A percentile compares a stretch with the other conserved stretches of the same genome.
Conservation (phyloP, 108 stramenopile genomes). For the Cyclostephanos invisitatus region DNA sequence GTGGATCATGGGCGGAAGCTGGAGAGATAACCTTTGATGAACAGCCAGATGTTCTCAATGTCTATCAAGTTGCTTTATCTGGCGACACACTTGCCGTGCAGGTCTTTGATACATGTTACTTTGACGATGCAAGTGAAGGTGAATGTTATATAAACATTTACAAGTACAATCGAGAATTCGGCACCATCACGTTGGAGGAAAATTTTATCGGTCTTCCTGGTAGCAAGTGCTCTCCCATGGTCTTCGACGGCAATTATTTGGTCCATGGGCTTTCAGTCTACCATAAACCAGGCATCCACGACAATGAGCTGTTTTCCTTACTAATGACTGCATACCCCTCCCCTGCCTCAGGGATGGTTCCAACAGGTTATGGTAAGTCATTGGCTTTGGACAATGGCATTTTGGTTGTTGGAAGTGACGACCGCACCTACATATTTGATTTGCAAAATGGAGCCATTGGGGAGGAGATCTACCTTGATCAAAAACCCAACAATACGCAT, state of each 20-base stretch:
- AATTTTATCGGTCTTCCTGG: neutral
- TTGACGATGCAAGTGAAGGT: neutral
- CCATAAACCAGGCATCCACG: neutral
- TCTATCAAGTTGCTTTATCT: neutral
- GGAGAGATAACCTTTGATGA: slow-evolving; percentile 8
- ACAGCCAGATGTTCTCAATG: neutral
- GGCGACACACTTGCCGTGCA: slow-evolving; percentile 9
- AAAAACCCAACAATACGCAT: slow-evolving; percentile 16
- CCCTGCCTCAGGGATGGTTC: too few relatives aligned
- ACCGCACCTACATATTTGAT: slow-evolving; percentile 26
- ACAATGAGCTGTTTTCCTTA: slow-evolving; percentile 6
- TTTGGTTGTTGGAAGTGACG: slow-evolving; percentile 25
- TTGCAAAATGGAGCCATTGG: slow-evolving; percentile 3
- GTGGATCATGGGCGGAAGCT: slow-evolving; percentile 20
- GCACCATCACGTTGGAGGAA: neutral
- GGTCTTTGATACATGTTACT: neutral
- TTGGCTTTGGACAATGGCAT: slow-evolving; percentile 18
- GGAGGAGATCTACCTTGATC: slow-evolving; percentile 8
- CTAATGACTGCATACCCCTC: too few relatives aligned
- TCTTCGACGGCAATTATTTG: slow-evolving; percentile 2
- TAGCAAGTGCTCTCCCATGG: neutral
- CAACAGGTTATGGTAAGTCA: slow-evolving; percentile 15
- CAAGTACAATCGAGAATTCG: neutral
- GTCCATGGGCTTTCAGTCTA: slow-evolving; percentile 20
- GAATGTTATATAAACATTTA: neutral